Percentiles rank a stretch among this genome's conserved stretches.
These are phyloP conservation scores for Pyrus bretschneideri DNA, from an alignment of 306 rosid species.

Conservation along the genomic window DNA sequence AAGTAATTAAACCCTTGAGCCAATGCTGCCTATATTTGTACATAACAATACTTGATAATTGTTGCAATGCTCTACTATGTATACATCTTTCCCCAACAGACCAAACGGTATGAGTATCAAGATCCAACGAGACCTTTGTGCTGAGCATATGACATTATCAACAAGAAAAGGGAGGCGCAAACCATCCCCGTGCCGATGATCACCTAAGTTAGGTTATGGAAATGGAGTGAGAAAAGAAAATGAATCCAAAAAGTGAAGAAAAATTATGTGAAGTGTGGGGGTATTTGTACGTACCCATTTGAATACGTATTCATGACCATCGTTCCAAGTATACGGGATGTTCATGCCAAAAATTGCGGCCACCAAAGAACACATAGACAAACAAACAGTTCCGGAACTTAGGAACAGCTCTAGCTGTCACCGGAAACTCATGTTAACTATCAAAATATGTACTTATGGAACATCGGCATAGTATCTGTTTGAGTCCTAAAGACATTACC, in stretches of 20 bases:
- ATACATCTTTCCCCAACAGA: not conserved
- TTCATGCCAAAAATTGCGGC: slow-evolving; percentile 88
- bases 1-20: not conserved
- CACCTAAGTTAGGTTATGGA: slow-evolving; percentile 40
- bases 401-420: slow-evolving; percentile 72
- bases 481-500: slow-evolving; percentile 26
- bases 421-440: not conserved
- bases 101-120: slow-evolving; percentile 25
- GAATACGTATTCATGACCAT: slow-evolving; percentile 45
- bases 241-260: not conserved
- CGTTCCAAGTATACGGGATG: slow-evolving; percentile 64
- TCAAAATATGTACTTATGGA: not conserved
- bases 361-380: slow-evolving; percentile 64
- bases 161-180: slow-evolving; percentile 50
- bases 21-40: not conserved
- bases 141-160: slow-evolving; percentile 64
- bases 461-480: not conserved
- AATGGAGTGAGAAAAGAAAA: not conserved
- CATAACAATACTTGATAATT: not conserved
- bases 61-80: not conserved
- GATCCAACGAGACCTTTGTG: slow-evolving; percentile 90
- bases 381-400: slow-evolving; percentile 65
- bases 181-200: slow-evolving; percentile 51
- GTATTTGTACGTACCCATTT: slow-evolving; percentile 63
- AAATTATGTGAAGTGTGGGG: not conserved